Base-by-base conservation (phyloP, 441 rosid species). In the Francoa sonchifolia region DNA sequence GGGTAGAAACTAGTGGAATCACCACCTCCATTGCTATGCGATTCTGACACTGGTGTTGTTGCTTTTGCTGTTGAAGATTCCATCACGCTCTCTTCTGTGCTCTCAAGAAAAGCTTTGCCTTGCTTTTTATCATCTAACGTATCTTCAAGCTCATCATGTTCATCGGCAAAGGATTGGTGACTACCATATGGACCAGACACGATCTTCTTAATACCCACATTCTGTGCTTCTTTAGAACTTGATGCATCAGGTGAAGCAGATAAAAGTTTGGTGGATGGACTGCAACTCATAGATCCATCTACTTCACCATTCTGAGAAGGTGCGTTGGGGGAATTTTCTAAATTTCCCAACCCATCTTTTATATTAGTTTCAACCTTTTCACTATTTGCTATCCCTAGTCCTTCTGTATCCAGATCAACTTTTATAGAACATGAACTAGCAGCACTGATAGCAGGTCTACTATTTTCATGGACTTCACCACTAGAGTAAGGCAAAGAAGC, bases 111-210 rank as follows among this genome's bases (percentile, higher is more conserved):
- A 37, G 57, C 62, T 44, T 66, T 60, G 28, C 59, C 62, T 58
- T 60, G 72, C 47, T 64, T 66, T 31, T 52, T 63, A 42, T 39
- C 58, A 17, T 57, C 74, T 22, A 65, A 52, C 57, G 61, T 75
- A 57, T 74, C 82, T 54, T 74, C 93, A 50, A 74, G 82, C 52
- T 82, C 89, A 44, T 79, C 81, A 34, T 57, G 70, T 69, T 77
- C 96, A 58, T 74, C 73, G n/a, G 52, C 51, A 41, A 45, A 50
- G 39, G 74, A 69, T 57, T 69, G 88, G 50, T 50, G 65, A 37
- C 58, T 44, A 52, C 18, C 62, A 41, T 59, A 82, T 19, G 77
- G 70, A 39, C 73, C 87, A 23, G 74, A 54, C 59, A 61, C 52
- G 41, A 76, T 61, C 59, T 66, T 74, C 62, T 77, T 84, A 39